A percentile compares a stretch with the other conserved stretches of the same genome.
Conservation (phyloP, 306 rosid species). For the Alnus glutinosa region DNA sequence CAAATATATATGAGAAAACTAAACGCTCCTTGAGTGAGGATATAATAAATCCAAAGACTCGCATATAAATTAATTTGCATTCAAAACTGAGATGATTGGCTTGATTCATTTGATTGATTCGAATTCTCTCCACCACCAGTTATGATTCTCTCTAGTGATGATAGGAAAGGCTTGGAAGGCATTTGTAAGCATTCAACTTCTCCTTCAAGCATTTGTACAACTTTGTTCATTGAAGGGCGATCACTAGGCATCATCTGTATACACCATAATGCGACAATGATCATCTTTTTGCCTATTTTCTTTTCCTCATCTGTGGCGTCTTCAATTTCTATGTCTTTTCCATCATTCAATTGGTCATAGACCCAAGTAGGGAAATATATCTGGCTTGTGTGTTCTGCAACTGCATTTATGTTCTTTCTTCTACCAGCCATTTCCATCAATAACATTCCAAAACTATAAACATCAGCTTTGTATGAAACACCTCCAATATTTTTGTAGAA, state of each 20-base stretch:
- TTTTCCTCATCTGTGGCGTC: not conserved
- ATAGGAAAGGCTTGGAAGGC: constrained; percentile 15
- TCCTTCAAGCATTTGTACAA: constrained; percentile 19
- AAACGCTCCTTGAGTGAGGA: too few relatives aligned
- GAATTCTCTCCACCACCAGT: too few relatives aligned
- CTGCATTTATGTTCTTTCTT: not conserved
- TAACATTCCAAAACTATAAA: not conserved
- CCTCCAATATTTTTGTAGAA: constrained; percentile 5
- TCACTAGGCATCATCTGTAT: constrained; percentile 16
- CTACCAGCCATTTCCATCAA: not conserved
- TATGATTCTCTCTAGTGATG: too few relatives aligned
- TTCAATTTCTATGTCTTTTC: not conserved
- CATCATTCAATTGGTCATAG: not conserved
- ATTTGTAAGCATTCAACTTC: not conserved
- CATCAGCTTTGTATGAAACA: not conserved
- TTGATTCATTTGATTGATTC: too few relatives aligned
- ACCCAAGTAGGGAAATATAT: not conserved
- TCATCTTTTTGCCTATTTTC: constrained; percentile 15
- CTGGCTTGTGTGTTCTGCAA: not conserved
- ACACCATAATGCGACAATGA: constrained; percentile 29
- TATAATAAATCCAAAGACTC: too few relatives aligned
- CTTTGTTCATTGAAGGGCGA: constrained; percentile 27
- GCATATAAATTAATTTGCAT: too few relatives aligned
- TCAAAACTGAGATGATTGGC: not conserved
- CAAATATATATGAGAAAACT: too few relatives aligned